Percentiles rank a stretch among this genome's conserved stretches.
phyloP scores from a whole-genome alignment of 164 flowering plant genomes.

The Vitis rotundifolia region DNA sequence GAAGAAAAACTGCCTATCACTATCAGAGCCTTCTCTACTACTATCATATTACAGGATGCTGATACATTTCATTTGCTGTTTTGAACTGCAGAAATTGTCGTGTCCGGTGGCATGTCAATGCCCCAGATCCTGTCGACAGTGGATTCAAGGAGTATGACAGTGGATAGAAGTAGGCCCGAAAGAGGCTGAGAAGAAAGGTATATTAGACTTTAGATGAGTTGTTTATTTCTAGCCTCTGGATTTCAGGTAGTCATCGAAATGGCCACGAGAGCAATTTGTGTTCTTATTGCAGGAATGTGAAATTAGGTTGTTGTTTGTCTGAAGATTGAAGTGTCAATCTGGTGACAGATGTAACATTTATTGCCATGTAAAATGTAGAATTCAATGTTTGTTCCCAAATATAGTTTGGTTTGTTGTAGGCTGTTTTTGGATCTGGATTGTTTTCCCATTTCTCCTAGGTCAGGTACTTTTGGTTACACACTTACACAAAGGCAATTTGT shows the following conservation, averaged over 20 bases:
- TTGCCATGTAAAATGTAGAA: conserved; percentile 16
- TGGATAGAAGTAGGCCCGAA: conserved; percentile 49
- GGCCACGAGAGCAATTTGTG: conserved; percentile 3
- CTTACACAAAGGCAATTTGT: too few relatives aligned
- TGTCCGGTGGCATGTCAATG: conserved; percentile 85
- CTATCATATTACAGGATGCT: too few relatives aligned
- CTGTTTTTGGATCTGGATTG: not conserved
- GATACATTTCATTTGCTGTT: not conserved
- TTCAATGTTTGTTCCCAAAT: conserved; percentile 13
- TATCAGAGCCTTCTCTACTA: too few relatives aligned
- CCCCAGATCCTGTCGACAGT: conserved; percentile 68
- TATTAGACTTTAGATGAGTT: conserved; percentile 11
- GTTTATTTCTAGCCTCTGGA: not conserved
- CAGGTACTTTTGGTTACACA: too few relatives aligned
- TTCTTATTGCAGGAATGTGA: conserved; percentile 9
- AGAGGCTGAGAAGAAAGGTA: conserved; percentile 33
- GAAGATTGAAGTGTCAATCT: conserved; percentile 3
- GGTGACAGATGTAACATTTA: conserved; percentile 19
- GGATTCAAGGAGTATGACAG: conserved; percentile 36
- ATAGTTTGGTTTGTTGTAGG: conserved; percentile 8
- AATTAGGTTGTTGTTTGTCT: not conserved
- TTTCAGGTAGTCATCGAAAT: conserved; percentile 7
- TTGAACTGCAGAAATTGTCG: conserved; percentile 60
- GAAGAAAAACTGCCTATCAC: too few relatives aligned
- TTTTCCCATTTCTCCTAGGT: too few relatives aligned